A percentile compares a stretch with the other conserved stretches of the same genome.
phyloP scores from a whole-genome alignment of 768 basidiomycete species.

The Astraeus odoratus region DNA sequence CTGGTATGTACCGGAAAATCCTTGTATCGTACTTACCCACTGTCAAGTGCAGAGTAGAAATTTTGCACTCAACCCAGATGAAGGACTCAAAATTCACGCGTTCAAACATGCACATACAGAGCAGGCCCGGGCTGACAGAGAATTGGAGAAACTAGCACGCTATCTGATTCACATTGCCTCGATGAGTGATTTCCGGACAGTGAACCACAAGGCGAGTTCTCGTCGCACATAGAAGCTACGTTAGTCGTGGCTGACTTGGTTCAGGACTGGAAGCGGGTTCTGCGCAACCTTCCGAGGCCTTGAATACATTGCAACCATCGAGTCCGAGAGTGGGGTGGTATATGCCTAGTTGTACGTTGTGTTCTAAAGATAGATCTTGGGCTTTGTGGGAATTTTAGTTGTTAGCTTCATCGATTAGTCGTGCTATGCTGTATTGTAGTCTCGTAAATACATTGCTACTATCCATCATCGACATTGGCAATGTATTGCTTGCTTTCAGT shows the following conservation, averaged over 20 bases:
- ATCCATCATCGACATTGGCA: no score
- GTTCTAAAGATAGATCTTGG: no score
- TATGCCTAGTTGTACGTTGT: no score
- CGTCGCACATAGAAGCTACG: neutral
- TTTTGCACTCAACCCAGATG: constrained; percentile 79
- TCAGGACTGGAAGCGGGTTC: constrained; percentile 31
- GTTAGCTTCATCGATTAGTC: no score
- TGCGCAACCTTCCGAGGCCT: constrained; percentile 15
- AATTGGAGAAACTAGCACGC: constrained; percentile 54
- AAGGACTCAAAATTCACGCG: constrained; percentile 78
- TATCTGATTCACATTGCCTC: constrained; percentile 63
- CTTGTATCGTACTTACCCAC: neutral
- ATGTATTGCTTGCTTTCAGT: no score
- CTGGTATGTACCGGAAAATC: constrained; percentile 39
- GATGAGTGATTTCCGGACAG: constrained; percentile 51
- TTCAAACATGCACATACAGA: constrained; percentile 73
- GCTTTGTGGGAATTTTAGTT: no score
- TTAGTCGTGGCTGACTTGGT: neutral
- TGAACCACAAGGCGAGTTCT: constrained; percentile 57
- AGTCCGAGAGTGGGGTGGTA: no score
- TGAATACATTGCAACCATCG: no score
- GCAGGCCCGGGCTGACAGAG: constrained; percentile 57
- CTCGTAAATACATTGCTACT: no score
- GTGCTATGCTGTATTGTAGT: no score
- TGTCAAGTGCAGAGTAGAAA: constrained; percentile 53